Base-by-base conservation (phyloP, 768 basidiomycete species). In the Agrocybe pediades region DNA sequence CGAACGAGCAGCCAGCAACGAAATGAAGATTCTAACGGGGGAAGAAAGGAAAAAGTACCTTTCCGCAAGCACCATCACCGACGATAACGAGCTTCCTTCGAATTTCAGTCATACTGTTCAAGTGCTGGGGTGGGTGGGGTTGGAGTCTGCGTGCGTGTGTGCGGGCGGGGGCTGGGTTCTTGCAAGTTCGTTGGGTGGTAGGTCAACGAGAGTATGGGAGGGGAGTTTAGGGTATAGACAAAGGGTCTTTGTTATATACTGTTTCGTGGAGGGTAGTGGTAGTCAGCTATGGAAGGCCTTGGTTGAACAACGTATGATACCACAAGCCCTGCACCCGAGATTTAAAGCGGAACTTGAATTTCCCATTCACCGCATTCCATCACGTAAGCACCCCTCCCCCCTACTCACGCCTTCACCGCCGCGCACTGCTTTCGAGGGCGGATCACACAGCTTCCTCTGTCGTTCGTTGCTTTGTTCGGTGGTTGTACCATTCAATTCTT, bases 41-140 rank as follows among this genome's bases (percentile, higher is more conserved):
- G 30, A 27, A 17, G 30, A 15, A 20, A 20, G 21, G 40, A 41
- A 39, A 55, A 47, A 33, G 61, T 33, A 90, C 90, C 90, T 95
- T 94, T 77, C 92, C 93, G 65, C 92, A 95, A 74, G 92, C 93
- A 84, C 95, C 95, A 79, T 96, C 95, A 72, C 95, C 95, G 62
- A 98, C 95, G 73, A 98, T 97, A 72, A 98, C 95, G 65, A 98
- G 88, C 77, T 98, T 98, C 75, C 95, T 90, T 77, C 95, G 86
- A 75, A 98, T 96, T 81, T 97, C 95, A 70, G 94, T 88, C 95
- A 98, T 98, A n/a, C n/a, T 72, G 48, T 57, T 36, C 15, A 23
- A 43, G 41, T 23, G 47, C 41, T 48, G 41, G 27, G n/a, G n/a
- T n/a, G n/a, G n/a, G n/a, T n/a, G n/a, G n/a, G n/a, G n/a, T n/a